These are phyloP conservation scores for Kodamaea kaohsiungensis DNA, from an alignment of 805 yeast species.

Conservation along the genomic window DNA sequence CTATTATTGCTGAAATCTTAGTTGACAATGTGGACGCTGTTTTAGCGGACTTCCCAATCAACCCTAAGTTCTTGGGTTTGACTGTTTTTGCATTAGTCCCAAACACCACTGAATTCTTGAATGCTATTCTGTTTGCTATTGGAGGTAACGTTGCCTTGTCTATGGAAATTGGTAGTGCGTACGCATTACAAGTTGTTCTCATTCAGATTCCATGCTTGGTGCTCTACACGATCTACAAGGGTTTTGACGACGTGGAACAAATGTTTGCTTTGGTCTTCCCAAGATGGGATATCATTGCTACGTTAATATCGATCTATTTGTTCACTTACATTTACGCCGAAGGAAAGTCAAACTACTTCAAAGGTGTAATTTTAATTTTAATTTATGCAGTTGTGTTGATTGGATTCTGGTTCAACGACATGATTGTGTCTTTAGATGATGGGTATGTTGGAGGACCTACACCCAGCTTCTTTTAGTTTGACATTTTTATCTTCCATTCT, in stretches of 20 bases:
- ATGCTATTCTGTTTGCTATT: constrained; percentile 95
- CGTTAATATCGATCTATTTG: constrained; percentile 79
- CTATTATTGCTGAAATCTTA: constrained; percentile 89
- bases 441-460: constrained; percentile 14
- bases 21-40: constrained; percentile 93
- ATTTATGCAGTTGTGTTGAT: constrained; percentile 71
- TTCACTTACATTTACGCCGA: constrained; percentile 95
- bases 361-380: constrained; percentile 84
- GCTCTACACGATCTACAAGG: constrained; percentile 59
- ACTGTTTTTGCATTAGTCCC: constrained; percentile 96
- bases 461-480: neutral
- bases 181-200: constrained; percentile 92
- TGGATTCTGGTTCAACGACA: constrained; percentile 74
- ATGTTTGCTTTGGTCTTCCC: constrained; percentile 89
- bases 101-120: constrained; percentile 93
- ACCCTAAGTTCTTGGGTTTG: constrained; percentile 88
- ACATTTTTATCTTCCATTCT: neutral
- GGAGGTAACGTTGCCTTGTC: constrained; percentile 95
- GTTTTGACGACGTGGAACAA: constrained; percentile 40
- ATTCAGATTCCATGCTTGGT: constrained; percentile 92
- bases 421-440: constrained; percentile 33
- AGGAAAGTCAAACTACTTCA: constrained; percentile 94
- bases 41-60: constrained; percentile 70
- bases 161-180: constrained; percentile 98
- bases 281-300: constrained; percentile 90